A percentile compares a stretch with the other conserved stretches of the same genome.
phyloP scores from a whole-genome alignment of 345 rosid genomes.

The Stellera chamaejasme region DNA sequence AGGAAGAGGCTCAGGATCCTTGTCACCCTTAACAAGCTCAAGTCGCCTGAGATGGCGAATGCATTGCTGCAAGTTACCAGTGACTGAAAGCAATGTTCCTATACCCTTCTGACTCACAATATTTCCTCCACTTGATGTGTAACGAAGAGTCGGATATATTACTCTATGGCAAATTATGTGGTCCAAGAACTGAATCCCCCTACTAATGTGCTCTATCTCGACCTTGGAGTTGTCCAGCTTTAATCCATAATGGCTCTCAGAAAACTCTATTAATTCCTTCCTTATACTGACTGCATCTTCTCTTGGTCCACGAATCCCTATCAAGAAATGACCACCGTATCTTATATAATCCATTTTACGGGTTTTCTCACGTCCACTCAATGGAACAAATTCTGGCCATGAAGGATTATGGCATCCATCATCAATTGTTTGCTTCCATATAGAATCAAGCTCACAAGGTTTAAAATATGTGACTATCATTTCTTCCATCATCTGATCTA shows the following conservation, averaged over 20 bases:
- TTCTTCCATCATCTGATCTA: constrained; percentile 74
- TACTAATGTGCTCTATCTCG: constrained; percentile 80
- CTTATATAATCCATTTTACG: constrained; percentile 92
- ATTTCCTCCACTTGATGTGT: constrained; percentile 72
- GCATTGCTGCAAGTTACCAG: constrained; percentile 84
- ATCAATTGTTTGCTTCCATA: constrained; percentile 79
- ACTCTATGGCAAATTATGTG: constrained; percentile 79
- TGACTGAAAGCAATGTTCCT: constrained; percentile 91
- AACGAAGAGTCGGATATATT: constrained; percentile 81
- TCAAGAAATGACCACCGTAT: constrained; percentile 80
- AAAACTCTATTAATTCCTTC: constrained; percentile 65
- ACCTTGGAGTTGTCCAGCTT: constrained; percentile 64
- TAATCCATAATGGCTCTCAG: constrained; percentile 45
- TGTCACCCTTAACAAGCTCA: constrained; percentile 84
- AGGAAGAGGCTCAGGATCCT: constrained; percentile 93
- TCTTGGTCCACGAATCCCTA: constrained; percentile 90
- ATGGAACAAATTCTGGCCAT: constrained; percentile 99
- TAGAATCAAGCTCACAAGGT: constrained; percentile 71
- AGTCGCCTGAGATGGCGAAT: constrained; percentile 72
- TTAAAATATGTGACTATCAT: constrained; percentile 60
- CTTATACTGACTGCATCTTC: constrained; percentile 67
- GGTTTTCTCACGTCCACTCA: constrained; percentile 78
- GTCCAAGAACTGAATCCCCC: constrained; percentile 90
- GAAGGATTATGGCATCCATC: constrained; percentile 94
- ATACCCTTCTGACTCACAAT: constrained; percentile 81